Evolutionary conservation across 257 asterid species (phyloP), one percentile per base, ranked within the genome.

Genomic region (Nicotiana obtusifolia): DNA sequence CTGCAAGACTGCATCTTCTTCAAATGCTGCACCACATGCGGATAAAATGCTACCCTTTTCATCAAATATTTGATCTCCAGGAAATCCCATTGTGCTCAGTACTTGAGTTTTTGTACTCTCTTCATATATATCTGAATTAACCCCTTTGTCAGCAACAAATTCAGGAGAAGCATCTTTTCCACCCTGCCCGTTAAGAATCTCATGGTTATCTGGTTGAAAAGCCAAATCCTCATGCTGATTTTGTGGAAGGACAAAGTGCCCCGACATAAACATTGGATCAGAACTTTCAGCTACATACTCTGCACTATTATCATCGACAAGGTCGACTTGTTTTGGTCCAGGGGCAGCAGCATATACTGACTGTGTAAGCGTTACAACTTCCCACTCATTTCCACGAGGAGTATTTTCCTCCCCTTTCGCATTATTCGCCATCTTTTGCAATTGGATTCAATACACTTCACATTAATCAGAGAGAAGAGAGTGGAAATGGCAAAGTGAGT

Each of bases 161-260:
- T 85, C 83, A 84, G 82, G 33, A 83, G 7, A 80, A 30, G 87
- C 83, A 60, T 53, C 76, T 56, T 83, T 86, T 64, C 47, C 62
- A 16, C 64, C 88, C 82, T 82, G 83, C 53, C 53, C 92, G 65
- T 59, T 62, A 49, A 10, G 33, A 54, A 82, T 84, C 85, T 88
- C 93, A 66, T 79, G 65, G 67, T 62, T 66, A 68, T 86, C 85
- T 41, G 88, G 80, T 69, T 85, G 88, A 41, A 83, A 28, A 24
- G 88, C 92, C 69, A 84, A 82, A 80, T 88, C 88, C 80, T 92
- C 93, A 20, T 71, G 87, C 65, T 81, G 92, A 80, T 83, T 88
- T 19, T 94, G 96, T 68, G 98, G 98, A 83, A 93, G 87, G 76
- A 85, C 84, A 62, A 93, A 93, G 82, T 93, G 97, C 68, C 92